Conservation (phyloP, 306 rosid species). For the Bauhinia variegata region DNA sequence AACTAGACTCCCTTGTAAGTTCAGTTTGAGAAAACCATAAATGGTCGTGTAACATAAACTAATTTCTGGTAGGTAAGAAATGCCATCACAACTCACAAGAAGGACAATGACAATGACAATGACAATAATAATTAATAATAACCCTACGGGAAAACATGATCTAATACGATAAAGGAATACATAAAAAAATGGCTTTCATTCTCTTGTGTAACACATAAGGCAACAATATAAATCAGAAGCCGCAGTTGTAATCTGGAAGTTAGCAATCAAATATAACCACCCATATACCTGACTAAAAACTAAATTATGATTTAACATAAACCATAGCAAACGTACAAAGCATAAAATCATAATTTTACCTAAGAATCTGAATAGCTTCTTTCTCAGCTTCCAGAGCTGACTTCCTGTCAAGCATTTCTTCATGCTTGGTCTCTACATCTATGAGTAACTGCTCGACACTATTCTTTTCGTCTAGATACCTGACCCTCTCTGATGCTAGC, state of each 20-base stretch:
- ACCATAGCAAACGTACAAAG: not conserved
- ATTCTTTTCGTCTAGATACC: slow-evolving; percentile 62
- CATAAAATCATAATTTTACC: slow-evolving; percentile 43
- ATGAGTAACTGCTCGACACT: slow-evolving; percentile 49
- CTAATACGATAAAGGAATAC: too few species aligned
- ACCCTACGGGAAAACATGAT: too few species aligned
- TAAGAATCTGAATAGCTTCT: slow-evolving; percentile 86
- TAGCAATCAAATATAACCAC: slow-evolving; percentile 9
- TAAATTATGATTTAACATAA: slow-evolving; percentile 26
- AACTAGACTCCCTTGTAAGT: too few species aligned
- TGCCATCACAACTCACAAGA: too few species aligned
- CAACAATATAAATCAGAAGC: too few species aligned
- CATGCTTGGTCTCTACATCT: slow-evolving; percentile 66
- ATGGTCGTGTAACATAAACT: too few species aligned
- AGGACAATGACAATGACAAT: too few species aligned
- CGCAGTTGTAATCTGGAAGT: slow-evolving; percentile 17
- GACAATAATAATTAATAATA: too few species aligned
- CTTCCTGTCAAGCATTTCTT: slow-evolving; percentile 63
- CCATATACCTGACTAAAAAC: slow-evolving; percentile 19
- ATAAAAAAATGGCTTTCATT: too few species aligned
- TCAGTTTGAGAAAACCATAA: too few species aligned
- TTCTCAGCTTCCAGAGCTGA: slow-evolving; percentile 87
- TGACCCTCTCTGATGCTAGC: slow-evolving; percentile 63
- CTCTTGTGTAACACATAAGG: too few species aligned
- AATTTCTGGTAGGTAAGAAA: too few species aligned